phyloP scores from a whole-genome alignment of 345 rosid genomes.

The Hevea brasiliensis region DNA sequence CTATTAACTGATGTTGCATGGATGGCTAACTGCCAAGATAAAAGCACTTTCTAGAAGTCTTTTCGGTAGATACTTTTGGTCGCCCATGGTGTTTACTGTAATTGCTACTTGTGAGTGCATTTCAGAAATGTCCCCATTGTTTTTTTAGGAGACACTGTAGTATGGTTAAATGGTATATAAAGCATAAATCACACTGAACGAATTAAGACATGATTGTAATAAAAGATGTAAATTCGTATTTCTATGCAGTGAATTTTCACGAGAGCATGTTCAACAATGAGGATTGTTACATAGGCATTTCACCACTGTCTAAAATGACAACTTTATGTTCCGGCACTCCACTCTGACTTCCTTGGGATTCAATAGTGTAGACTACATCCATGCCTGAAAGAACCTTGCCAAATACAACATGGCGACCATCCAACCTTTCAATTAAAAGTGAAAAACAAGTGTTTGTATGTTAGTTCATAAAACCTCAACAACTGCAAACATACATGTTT shows the following conservation, averaged over 20 bases:
- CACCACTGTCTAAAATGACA: slow-evolving; percentile 80
- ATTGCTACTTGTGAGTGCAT: too few species aligned
- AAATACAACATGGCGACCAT: slow-evolving; percentile 87
- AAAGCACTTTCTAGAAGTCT: too few species aligned
- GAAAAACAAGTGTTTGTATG: neutral
- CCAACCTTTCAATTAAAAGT: slow-evolving; percentile 54
- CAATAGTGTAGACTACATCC: slow-evolving; percentile 86
- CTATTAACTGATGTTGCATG: too few species aligned
- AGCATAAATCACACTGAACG: too few species aligned
- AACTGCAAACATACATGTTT: neutral
- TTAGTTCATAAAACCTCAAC: neutral
- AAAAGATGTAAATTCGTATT: neutral
- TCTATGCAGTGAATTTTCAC: neutral
- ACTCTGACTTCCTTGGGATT: slow-evolving; percentile 79
- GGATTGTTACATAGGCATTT: slow-evolving; percentile 54
- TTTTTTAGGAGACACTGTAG: too few species aligned
- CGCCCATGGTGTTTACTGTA: too few species aligned
- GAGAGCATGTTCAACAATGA: neutral
- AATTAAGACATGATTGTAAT: neutral
- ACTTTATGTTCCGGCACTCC: slow-evolving; percentile 80
- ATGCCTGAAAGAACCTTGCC: slow-evolving; percentile 91
- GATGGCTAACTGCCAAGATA: too few species aligned
- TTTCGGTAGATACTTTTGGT: too few species aligned
- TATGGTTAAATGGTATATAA: neutral
- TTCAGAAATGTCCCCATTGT: too few species aligned